Base-by-base conservation (phyloP, 306 rosid genomes). In the Vigna hirtella region DNA sequence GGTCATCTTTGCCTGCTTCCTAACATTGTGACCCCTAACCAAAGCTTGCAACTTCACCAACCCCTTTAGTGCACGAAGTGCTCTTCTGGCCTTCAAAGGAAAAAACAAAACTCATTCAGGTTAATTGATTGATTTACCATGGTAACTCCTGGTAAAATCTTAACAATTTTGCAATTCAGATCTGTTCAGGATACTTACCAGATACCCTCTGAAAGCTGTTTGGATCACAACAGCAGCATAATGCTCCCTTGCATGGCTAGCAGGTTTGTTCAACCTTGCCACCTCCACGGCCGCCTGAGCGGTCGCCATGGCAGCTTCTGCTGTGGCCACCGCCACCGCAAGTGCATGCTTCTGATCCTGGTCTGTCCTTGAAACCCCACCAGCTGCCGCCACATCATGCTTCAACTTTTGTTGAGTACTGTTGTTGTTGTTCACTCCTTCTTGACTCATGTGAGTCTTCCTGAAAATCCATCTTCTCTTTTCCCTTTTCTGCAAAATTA, bases 1-100 rank as follows among this genome's bases (percentile, higher is more conserved):
- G 0, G 99, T 95, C 91, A 90, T 93, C 88, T 95, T 93, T 2
- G 99, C 99, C 65, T 95, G 99, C 81, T 93, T 95, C 64, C 99
- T 83, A 52, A 95, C 99, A 50, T 95, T 95, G 70, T 95, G 98
- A 10, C 99, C 99, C 49, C 98, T 89, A 72, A 95, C 99, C 47
- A 95, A 77, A 13, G 99, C 99, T 80, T 95, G 99, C 87, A 95
- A 82, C 87, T 95, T 95, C 82, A 95, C 99, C 14, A 95, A 62
- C 28, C 99, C 99, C 77, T 91, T 95, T 0, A 95, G 90, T 20
- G 99, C 99, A 9, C 94, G 83, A 48, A 91, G 91, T 4, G 99
- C 99, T 72, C 99, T 93, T 87, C 98, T 93, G 17, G 97, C 99
- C 99, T 93, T 51, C 20, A 79, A 67, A 0, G 32, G 30, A 68